Base-by-base conservation (phyloP, 2,329 filamentous ascomycete genomes). In the Grosmannia penicillata region DNA sequence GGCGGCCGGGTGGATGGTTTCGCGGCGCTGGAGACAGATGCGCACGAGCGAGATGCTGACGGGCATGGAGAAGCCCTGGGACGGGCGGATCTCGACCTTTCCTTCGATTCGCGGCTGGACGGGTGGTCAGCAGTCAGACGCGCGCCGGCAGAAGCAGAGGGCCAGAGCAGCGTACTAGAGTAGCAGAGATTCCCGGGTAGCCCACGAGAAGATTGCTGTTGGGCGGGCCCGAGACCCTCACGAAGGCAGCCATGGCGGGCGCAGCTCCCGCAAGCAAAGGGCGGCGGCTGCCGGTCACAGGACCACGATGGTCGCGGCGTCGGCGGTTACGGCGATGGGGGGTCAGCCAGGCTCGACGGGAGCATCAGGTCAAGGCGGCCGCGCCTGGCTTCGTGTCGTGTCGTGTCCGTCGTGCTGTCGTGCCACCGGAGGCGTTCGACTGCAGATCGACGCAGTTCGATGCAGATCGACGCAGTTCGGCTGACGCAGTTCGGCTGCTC, bases 151-250 rank as follows among this genome's bases (percentile, higher is more conserved):
- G n/a, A n/a, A n/a, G n/a, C n/a, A n/a, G n/a, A n/a, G n/a, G n/a
- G n/a, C n/a, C n/a, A 25, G 17, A 38, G 13, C 10, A 26, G 33
- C 84, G 63, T 72, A 95, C 87, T 74, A 95, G 62, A 27, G 91
- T 98, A 53, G 91, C 91, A 40, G 89, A 95, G 60, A 98, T 96
- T 50, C 91, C 91, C 40, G 91, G 91, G 60, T 96, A 98, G 51
- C 91, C 91, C 50, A 96, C 85, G 47, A 96, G 71, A 57, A 94
- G 95, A 63, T 83, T 91, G 63, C 85, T 91, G 64, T 98, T 98
- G 51, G 91, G 87, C 56, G 87, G 87, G 56, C 91, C 91, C 49
- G 86, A 93, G 63, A 98, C 86, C 71, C 91, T 82, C 66, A 98
- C 91, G 61, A 83, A 54, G 39, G 55, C 55, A 26, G 56, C 52